Percentiles rank a stretch among this genome's conserved stretches.
Evolutionary conservation across 2,329 filamentous ascomycete genomes (phyloP).

Genomic region (Claviceps africana): DNA sequence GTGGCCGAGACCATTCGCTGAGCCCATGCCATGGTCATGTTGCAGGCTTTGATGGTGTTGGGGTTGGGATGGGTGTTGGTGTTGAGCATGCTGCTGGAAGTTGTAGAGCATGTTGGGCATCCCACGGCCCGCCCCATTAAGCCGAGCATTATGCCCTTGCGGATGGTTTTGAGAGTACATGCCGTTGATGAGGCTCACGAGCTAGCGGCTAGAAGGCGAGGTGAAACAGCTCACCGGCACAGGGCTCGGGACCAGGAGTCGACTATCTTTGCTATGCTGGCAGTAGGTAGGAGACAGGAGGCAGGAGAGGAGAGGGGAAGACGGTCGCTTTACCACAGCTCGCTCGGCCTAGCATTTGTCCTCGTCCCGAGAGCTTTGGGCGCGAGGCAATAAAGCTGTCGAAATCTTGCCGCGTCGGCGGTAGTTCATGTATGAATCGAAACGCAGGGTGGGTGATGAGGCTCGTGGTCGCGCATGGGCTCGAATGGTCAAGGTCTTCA

Average conservation of each 20-base stretch:
- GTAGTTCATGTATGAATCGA: slow-evolving; percentile 19
- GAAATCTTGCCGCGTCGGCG: slow-evolving; percentile 8
- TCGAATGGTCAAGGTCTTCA: slow-evolving; percentile 10
- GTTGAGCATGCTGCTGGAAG: slow-evolving; percentile 47
- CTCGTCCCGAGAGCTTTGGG: slow-evolving; percentile 4
- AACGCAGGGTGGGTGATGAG: slow-evolving; percentile 17
- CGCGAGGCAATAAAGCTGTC: neutral
- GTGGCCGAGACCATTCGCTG: slow-evolving; percentile 38
- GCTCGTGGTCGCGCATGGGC: slow-evolving; percentile 28
- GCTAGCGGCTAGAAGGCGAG: slow-evolving; percentile 7
- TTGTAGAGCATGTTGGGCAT: slow-evolving; percentile 55
- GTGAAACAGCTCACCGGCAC: slow-evolving; percentile 14
- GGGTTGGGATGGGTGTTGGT: slow-evolving; percentile 49
- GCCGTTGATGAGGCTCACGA: slow-evolving; percentile 20
- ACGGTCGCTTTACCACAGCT: slow-evolving; percentile 7
- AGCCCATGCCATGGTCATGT: slow-evolving; percentile 41
- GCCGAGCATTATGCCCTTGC: slow-evolving; percentile 59
- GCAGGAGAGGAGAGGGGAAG: neutral
- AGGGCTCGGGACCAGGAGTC: slow-evolving; percentile 14
- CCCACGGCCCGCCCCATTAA: slow-evolving; percentile 46
- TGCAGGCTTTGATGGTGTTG: slow-evolving; percentile 50
- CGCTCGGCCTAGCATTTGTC: slow-evolving; percentile 13
- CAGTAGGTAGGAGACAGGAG: neutral
- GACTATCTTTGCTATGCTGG: slow-evolving; percentile 10
- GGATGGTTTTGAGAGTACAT: slow-evolving; percentile 66